Evolutionary conservation across 306 rosid genomes (phyloP).

Genomic region (Purshia tridentata): DNA sequence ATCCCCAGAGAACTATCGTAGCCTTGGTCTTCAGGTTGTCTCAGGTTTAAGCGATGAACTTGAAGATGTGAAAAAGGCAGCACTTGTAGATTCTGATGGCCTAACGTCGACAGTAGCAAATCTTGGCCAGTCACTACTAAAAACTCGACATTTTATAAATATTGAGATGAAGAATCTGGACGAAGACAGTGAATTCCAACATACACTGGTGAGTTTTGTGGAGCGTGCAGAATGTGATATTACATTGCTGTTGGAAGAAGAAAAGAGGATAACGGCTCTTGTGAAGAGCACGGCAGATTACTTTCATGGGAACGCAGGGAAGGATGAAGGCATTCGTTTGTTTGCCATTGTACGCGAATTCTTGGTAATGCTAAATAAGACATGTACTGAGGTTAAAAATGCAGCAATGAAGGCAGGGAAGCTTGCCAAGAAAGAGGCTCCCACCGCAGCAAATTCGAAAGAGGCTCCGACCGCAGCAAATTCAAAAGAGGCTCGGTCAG

Average conservation of each 20-base stretch:
- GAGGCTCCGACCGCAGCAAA: conserved; percentile 23
- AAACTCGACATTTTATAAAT: conserved; percentile 43
- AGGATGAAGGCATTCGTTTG: conserved; percentile 83
- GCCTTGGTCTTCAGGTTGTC: conserved; percentile 69
- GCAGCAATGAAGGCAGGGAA: conserved; percentile 30
- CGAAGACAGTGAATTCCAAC: conserved; percentile 53
- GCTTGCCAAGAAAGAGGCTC: conserved; percentile 45
- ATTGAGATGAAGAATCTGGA: conserved; percentile 48
- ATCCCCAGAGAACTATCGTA: conserved; percentile 48
- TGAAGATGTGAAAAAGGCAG: conserved; percentile 63
- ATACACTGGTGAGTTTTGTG: conserved; percentile 41
- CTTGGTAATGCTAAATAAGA: conserved; percentile 69
- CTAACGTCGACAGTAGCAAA: conserved; percentile 42
- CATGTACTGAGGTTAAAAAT: conserved; percentile 61
- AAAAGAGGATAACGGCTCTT: conserved; percentile 66
- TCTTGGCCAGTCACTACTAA: conserved; percentile 41
- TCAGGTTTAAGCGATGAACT: conserved; percentile 66
- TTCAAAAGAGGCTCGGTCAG: background rate
- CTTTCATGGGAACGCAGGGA: conserved; percentile 82
- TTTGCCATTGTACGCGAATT: conserved; percentile 74
- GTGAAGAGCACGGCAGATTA: conserved; percentile 79
- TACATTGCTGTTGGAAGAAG: conserved; percentile 53
- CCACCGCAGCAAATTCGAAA: conserved; percentile 25
- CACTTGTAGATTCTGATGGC: conserved; percentile 62
- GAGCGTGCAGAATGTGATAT: conserved; percentile 49